Conservation (phyloP, 2,329 filamentous ascomycete species). For the Exophiala xenobiotica region DNA sequence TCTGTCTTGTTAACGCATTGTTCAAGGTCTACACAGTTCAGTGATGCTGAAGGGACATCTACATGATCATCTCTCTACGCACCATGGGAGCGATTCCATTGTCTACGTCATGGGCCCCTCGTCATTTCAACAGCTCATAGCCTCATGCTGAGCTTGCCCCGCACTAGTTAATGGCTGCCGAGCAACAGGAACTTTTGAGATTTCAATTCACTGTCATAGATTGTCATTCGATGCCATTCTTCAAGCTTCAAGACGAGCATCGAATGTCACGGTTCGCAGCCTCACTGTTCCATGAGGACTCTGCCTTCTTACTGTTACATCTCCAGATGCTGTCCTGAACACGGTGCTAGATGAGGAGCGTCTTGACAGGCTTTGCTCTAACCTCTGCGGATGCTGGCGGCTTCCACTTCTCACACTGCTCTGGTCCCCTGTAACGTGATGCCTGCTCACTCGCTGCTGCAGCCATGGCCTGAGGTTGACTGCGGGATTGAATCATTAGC, state of each 20-base stretch:
- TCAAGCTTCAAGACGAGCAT: constrained; percentile 7
- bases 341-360: constrained; percentile 60
- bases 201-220: neutral
- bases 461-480: constrained; percentile 61
- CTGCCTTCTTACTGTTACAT: constrained; percentile 1
- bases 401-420: constrained; percentile 18
- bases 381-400: constrained; percentile 23
- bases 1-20: too few species aligned
- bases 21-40: too few species aligned
- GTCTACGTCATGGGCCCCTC: too few species aligned
- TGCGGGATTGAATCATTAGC: constrained; percentile 15
- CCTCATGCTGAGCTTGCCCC: too few species aligned
- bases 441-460: constrained; percentile 36
- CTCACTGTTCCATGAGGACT: constrained; percentile 8
- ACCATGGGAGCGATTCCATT: too few species aligned
- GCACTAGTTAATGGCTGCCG: neutral
- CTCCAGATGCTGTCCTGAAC: constrained; percentile 56
- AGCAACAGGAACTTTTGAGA: neutral
- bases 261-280: constrained; percentile 7
- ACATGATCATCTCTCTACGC: too few species aligned
- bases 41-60: too few species aligned
- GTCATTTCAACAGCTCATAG: too few species aligned
- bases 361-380: constrained; percentile 6
- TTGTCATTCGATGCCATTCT: neutral
- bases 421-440: constrained; percentile 19